Conservation (phyloP, 345 rosid genomes). For the Acer campestre region DNA sequence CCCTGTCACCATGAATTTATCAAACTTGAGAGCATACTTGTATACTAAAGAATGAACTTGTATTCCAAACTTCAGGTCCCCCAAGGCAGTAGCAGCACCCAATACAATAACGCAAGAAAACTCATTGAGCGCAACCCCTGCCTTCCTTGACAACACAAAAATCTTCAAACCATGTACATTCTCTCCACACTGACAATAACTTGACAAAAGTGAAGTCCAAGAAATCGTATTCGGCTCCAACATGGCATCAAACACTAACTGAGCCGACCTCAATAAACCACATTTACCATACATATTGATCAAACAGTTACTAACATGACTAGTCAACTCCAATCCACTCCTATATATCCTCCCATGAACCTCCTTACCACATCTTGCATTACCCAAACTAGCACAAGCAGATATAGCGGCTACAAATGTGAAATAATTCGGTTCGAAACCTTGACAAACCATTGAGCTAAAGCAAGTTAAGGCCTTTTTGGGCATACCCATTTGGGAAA, state of each 20-base stretch:
- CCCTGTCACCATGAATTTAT: constrained; percentile 32
- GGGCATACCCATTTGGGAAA: constrained; percentile 27
- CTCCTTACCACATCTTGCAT: constrained; percentile 34
- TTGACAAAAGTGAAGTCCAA: constrained; percentile 38
- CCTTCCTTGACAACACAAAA: constrained; percentile 23
- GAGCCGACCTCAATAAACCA: constrained; percentile 31
- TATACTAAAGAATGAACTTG: constrained; percentile 34
- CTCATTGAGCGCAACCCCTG: constrained; percentile 29
- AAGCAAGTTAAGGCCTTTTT: constrained; percentile 17
- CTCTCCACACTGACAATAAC: constrained; percentile 33
- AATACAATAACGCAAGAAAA: constrained; percentile 34
- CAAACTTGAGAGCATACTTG: constrained; percentile 30
- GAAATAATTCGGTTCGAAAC: constrained; percentile 27
- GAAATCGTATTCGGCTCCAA: constrained; percentile 28
- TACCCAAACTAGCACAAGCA: constrained; percentile 30
- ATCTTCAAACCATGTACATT: constrained; percentile 22
- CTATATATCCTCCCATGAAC: constrained; percentile 32
- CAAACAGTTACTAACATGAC: constrained; percentile 31
- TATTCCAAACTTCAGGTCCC: constrained; percentile 33
- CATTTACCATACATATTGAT: constrained; percentile 43
- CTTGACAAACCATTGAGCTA: constrained; percentile 23
- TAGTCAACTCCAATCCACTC: constrained; percentile 30
- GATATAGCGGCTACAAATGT: constrained; percentile 30
- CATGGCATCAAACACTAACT: constrained; percentile 24
- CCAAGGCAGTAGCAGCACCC: constrained; percentile 33